Evolutionary conservation across 139 green algal species (phyloP).

Genomic region (Picocystis salinarum): DNA sequence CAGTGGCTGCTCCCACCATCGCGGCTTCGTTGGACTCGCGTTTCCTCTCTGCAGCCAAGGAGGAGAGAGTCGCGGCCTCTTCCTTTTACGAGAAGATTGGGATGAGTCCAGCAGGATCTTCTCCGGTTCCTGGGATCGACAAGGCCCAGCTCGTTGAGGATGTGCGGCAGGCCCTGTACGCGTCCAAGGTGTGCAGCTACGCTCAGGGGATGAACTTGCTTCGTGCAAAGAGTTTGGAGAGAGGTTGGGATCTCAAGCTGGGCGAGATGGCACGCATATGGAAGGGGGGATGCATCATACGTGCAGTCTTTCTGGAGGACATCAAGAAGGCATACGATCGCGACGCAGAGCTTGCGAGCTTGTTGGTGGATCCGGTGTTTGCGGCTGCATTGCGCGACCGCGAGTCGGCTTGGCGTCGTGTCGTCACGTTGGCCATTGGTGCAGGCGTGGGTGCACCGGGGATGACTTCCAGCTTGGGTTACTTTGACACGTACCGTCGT

Average conservation of each 20-base stretch:
- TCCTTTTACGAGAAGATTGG: slow-evolving; percentile 2
- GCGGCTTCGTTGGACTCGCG: slow-evolving; percentile 1
- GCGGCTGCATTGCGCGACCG: neutral
- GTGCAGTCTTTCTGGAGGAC: slow-evolving; percentile 8
- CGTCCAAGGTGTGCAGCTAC: slow-evolving; percentile 13
- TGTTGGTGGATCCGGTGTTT: slow-evolving; percentile 9
- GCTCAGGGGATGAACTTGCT: slow-evolving; percentile 9
- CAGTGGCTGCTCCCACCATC: slow-evolving; percentile 3
- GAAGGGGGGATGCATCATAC: slow-evolving; percentile 13
- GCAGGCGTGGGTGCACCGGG: slow-evolving; percentile 3
- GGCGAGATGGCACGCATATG: slow-evolving; percentile 5
- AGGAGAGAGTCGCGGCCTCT: slow-evolving; percentile 2
- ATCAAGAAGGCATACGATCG: slow-evolving; percentile 9
- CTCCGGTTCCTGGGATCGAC: neutral
- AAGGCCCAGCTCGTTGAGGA: slow-evolving; percentile 1
- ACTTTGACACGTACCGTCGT: slow-evolving; percentile 9
- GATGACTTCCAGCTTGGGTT: slow-evolving; percentile 3
- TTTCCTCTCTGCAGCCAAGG: slow-evolving; percentile 4
- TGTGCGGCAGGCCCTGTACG: slow-evolving; percentile 4
- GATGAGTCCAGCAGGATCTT: neutral
- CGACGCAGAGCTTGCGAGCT: slow-evolving; percentile 6
- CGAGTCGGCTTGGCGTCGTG: slow-evolving; percentile 2
- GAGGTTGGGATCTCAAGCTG: slow-evolving; percentile 1
- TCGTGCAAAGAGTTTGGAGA: slow-evolving; percentile 1
- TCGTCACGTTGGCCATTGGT: slow-evolving; percentile 3